Base-by-base conservation (phyloP, 1,284 basidiomycete genomes). In the Flammula alnicola region DNA sequence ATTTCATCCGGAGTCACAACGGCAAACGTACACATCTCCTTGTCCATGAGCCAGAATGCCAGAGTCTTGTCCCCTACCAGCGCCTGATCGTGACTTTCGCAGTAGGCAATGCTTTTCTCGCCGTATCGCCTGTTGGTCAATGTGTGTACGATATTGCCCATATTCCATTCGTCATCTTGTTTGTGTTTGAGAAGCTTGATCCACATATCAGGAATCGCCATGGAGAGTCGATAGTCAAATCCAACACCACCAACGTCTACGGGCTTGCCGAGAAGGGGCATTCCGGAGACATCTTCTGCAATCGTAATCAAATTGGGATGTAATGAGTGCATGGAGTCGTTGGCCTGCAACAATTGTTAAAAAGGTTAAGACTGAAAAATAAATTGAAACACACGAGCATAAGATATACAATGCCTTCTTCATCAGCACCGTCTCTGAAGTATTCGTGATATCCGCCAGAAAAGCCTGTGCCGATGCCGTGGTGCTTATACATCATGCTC, bases 121-220 rank as follows among this genome's bases (percentile, higher is more conserved):
- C 86, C 78, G 63, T 95, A 78, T 23, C 96, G 81, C 49, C 96
- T 81, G 69, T 99, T 98, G 20, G 84, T 94, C 49, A 99, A 74
- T 3, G 94, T 98, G 66, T 91, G 88, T 19, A 89, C 87, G 56
- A 99, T 95, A 67, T 88, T 83, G 51, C 77, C 85, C 62, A 99
- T 79, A 47, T 96, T 81, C 96, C 96, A 99, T 37, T 89, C 80
- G 58, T 91, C 84, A 66, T 99, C 96, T 3, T 70, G 59, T 66
- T 84, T 87, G 71, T 99, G 96, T 70, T 99, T 99, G 59, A 98
- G 81, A 19, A 98, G 78, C 72, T 99, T 98, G 79, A 99, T 99
- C 94, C 95, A 99, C 95, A 98, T 98, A 70, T 99, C 96, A 4
- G 96, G 96, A 42, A 99, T 83, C 7, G 96, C 96, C 96, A 99